Conservation (phyloP, 2,329 filamentous ascomycete species). For the Pseudocercospora macadamiae region DNA sequence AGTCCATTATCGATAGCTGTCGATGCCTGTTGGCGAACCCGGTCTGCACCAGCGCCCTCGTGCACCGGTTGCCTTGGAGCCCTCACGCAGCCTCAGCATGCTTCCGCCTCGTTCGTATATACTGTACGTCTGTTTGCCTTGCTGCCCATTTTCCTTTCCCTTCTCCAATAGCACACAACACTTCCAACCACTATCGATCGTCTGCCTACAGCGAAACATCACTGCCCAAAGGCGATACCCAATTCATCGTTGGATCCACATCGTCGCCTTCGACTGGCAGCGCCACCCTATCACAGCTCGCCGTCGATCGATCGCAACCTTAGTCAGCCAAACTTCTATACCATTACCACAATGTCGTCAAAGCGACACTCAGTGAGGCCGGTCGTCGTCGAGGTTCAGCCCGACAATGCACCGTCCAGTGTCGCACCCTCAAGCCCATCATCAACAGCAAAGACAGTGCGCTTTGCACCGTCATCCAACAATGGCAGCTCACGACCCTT, state of each 20-base stretch:
- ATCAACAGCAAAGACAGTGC: constrained; percentile 36
- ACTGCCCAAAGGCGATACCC: not conserved
- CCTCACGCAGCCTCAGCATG: not conserved
- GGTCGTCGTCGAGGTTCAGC: constrained; percentile 33
- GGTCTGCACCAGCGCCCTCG: constrained; percentile 1
- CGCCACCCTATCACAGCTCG: not conserved
- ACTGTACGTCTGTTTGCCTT: constrained; percentile 8
- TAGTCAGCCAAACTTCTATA: not conserved
- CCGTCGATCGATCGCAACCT: constrained; percentile 6
- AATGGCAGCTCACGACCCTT: constrained; percentile 45
- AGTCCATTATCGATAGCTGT: not conserved
- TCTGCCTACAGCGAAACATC: constrained; percentile 1
- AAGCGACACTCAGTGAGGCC: constrained; percentile 26
- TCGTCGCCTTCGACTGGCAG: not conserved
- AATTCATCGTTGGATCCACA: not conserved
- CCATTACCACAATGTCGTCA: constrained; percentile 22
- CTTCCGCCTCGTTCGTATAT: not conserved
- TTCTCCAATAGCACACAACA: constrained; percentile 3
- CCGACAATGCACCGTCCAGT: constrained; percentile 24
- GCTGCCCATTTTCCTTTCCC: constrained; percentile 4
- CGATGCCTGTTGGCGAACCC: not conserved
- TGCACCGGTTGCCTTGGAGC: constrained; percentile 3
- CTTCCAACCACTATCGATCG: not conserved
- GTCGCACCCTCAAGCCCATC: constrained; percentile 31
- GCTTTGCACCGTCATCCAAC: constrained; percentile 32